Conservation (phyloP, 1,139 yeast species). For the Blastobotrys indianensis region DNA sequence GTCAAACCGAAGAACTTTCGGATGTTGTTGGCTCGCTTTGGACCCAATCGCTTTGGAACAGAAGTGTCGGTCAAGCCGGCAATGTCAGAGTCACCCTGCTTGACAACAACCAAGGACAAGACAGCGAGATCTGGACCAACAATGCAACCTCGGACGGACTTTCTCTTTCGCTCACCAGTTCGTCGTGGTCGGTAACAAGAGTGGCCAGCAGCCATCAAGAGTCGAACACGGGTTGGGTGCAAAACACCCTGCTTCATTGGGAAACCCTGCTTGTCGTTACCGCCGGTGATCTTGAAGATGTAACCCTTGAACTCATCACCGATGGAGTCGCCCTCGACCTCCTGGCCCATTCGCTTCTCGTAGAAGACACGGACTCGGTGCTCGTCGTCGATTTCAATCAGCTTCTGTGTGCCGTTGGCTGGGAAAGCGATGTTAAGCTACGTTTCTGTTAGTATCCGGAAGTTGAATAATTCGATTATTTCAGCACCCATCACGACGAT, state of each 20-base stretch:
- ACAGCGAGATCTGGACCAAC: conserved; percentile 97
- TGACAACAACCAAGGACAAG: conserved; percentile 84
- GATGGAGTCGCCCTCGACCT: conserved; percentile 96
- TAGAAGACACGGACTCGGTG: conserved; percentile 97
- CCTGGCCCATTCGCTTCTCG: conserved; percentile 99
- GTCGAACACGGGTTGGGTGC: conserved; percentile 99
- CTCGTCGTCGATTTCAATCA: conserved; percentile 97
- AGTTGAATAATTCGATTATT: not conserved
- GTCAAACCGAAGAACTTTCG: conserved; percentile 98
- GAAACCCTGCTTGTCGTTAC: conserved; percentile 99
- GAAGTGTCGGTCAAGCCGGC: conserved; percentile 93
- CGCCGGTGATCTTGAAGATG: conserved; percentile 98
- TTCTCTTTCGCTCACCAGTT: conserved; percentile 99
- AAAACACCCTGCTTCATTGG: conserved; percentile 99
- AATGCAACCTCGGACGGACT: conserved; percentile 99
- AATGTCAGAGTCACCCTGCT: conserved; percentile 95
- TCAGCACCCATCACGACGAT: not conserved
- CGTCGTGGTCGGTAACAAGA: conserved; percentile 99
- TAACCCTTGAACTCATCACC: conserved; percentile 99
- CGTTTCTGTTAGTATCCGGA: conserved; percentile 4
- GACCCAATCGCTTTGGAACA: conserved; percentile 98
- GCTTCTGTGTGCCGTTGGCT: conserved; percentile 99
- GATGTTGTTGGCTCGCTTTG: conserved; percentile 99
- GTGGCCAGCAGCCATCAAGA: conserved; percentile 88
- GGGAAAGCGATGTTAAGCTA: conserved; percentile 99